phyloP scores from a whole-genome alignment of 2,329 filamentous ascomycete genomes.

The Aschersonia sp. region DNA sequence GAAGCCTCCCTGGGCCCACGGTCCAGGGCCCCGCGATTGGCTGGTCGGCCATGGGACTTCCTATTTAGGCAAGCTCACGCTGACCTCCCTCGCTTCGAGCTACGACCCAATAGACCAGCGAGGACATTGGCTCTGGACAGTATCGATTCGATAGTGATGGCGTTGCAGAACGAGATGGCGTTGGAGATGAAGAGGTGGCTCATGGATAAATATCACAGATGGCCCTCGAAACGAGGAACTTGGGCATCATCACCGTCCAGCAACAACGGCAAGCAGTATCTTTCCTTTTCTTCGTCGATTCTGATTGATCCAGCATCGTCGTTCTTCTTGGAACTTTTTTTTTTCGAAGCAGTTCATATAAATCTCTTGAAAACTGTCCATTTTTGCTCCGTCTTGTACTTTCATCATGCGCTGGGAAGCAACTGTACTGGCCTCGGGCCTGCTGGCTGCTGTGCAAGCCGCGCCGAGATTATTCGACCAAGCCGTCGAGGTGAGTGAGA shows the following conservation, averaged over 20 bases:
- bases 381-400: too few species aligned
- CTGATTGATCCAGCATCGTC: not conserved
- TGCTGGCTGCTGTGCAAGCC: constrained; percentile 2
- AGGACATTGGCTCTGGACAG: constrained; percentile 1
- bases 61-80: not conserved
- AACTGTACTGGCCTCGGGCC: constrained; percentile 2
- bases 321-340: constrained; percentile 5
- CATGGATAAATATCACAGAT: too few species aligned
- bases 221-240: too few species aligned
- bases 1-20: not conserved
- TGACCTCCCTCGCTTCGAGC: not conserved
- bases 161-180: not conserved
- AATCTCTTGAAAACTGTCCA: too few species aligned
- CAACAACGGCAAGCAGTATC: too few species aligned
- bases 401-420: not conserved
- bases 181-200: not conserved
- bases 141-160: constrained; percentile 1
- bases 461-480: constrained; percentile 1
- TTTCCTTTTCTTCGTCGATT: too few species aligned
- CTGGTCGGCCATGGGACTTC: not conserved
- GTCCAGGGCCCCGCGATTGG: not conserved
- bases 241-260: too few species aligned
- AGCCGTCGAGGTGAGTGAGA: not conserved
- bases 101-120: not conserved
- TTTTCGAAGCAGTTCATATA: not conserved